Evolutionary conservation across 208 protist genomes (phyloP).

Genomic region (Crithidia brevicula): DNA sequence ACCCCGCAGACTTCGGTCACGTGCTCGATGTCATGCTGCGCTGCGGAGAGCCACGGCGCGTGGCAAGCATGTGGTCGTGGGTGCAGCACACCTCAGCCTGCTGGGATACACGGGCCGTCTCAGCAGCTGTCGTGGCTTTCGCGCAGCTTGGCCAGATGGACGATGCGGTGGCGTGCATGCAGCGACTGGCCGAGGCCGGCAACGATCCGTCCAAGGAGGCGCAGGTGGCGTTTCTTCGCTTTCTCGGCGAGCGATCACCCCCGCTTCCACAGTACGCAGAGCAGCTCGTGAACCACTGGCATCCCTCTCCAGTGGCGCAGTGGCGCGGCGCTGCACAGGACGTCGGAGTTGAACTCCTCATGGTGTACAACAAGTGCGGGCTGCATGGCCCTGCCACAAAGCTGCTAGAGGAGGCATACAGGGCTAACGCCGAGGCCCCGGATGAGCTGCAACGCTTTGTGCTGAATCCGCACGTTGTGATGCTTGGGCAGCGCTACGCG

Average conservation of each 20-base stretch:
- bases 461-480: constrained; percentile 6
- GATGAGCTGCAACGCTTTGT: constrained; percentile 36
- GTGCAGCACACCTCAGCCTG: constrained; percentile 82
- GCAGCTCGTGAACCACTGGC: constrained; percentile 79
- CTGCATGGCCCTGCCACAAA: background rate
- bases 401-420: constrained; percentile 35
- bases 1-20: constrained; percentile 56
- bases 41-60: constrained; percentile 32
- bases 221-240: constrained; percentile 58
- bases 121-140: constrained; percentile 60
- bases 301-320: constrained; percentile 27
- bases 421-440: constrained; percentile 21
- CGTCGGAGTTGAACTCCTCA: constrained; percentile 58
- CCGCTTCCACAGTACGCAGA: constrained; percentile 67
- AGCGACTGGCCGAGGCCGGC: constrained; percentile 59
- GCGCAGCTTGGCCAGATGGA: constrained; percentile 40
- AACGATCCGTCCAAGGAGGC: constrained; percentile 52
- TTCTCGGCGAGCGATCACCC: constrained; percentile 40
- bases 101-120: constrained; percentile 67
- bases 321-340: constrained; percentile 36
- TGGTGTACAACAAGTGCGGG: constrained; percentile 8
- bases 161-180: constrained; percentile 66
- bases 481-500: background rate
- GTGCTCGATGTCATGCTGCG: constrained; percentile 53
- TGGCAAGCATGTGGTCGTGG: constrained; percentile 71